Base-by-base conservation (phyloP, 495 filamentous ascomycete species). In the Lichenothelia convexa region DNA sequence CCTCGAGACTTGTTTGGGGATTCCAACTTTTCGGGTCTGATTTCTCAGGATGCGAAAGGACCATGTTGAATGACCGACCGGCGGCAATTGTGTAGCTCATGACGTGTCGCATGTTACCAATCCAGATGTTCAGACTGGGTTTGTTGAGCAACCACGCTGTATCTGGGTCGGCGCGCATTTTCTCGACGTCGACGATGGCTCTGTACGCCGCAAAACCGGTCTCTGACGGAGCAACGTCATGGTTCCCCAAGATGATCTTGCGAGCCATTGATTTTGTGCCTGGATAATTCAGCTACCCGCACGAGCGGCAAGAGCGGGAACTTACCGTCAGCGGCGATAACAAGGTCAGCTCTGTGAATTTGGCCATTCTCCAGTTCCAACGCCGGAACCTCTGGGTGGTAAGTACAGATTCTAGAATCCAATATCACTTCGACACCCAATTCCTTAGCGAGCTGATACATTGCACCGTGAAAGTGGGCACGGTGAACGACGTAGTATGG, bases 381-480 rank as follows among this genome's bases (percentile, higher is more conserved):
- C 5, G 30, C 41, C 9, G 53, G 36, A 1, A 2, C 35, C 3
- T 39, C 31, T 0, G 45, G 7, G 34, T 58, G 34, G 38, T 58
- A 60, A 5, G 22, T 36, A 2, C 39, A 34, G 3, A 57, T 49
- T 21, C 43, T 39, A 7, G 45, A 31, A 5, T 39, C 50, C 27
- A 67, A 80, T 40, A 84, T 86, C 36, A 81, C 83, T 50, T 41
- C 34, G 19, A 35, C 59, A 24, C 63, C 62, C 11, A 60, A 18
- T 24, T 62, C 52, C 19, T 51, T 5, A 3, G 57, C 59, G 1
- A 36, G 35, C 11, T 43, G 12, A 32, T 55, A 41, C 21, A 67
- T 35, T 0, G 51, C 57, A 2, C 48, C 23, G 27, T 58, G 60
- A 21, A 62, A 56, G 40, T 67, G 43, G 0, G 62, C 60, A 5